These are phyloP conservation scores for Dioscorea dumetorum DNA, from an alignment of 106 monocot species.

Conservation along the genomic window DNA sequence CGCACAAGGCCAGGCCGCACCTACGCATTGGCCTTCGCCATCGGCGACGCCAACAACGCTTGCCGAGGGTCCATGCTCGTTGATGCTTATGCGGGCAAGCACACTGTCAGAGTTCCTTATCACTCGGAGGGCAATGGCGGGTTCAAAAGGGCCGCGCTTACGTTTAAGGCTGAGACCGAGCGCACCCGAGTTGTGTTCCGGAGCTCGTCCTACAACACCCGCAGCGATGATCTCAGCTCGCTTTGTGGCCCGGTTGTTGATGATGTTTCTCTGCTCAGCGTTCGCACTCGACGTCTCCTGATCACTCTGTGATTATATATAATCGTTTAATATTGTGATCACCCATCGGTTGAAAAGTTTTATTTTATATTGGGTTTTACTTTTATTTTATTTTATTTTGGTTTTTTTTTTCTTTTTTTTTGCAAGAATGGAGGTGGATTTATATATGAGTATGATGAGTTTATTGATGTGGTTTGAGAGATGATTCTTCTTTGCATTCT, in stretches of 20 bases:
- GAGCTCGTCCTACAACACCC: constrained; percentile 3
- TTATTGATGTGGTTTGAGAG: no score
- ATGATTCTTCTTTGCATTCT: no score
- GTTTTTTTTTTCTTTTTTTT: no score
- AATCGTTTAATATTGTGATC: no score
- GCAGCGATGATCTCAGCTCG: constrained; percentile 7
- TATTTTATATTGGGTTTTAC: no score
- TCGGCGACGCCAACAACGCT: background rate
- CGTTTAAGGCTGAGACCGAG: background rate
- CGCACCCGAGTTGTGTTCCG: constrained; percentile 1
- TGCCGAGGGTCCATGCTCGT: constrained; percentile 5
- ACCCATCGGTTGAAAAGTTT: no score
- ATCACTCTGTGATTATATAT: no score
- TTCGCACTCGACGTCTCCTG: background rate
- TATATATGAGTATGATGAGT: no score
- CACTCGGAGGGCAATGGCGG: constrained; percentile 1
- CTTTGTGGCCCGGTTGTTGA: constrained; percentile 6
- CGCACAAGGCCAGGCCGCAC: background rate
- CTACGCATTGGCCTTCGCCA: constrained; percentile 1
- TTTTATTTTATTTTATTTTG: no score
- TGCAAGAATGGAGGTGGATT: no score
- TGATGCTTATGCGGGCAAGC: background rate
- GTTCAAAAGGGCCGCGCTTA: background rate
- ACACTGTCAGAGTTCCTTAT: background rate
- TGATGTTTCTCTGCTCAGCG: background rate